Evolutionary conservation across 2,329 filamentous ascomycete species (phyloP).

Genomic region (Huntiella abstrusa): DNA sequence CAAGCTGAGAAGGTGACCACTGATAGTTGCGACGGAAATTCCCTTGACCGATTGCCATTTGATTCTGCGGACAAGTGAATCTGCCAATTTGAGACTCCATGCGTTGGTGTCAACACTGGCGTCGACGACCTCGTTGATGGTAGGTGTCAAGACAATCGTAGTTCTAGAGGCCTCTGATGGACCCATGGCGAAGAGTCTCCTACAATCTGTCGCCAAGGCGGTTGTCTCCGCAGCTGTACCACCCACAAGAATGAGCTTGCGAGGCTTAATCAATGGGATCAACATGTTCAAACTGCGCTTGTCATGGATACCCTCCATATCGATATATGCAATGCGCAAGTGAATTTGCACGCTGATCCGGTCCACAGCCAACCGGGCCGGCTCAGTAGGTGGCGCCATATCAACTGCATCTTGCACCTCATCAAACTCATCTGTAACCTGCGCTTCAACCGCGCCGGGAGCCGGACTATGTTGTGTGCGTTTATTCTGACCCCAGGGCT

Average conservation of each 20-base stretch:
- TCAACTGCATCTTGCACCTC: conserved; percentile 36
- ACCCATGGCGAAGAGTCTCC: conserved; percentile 38
- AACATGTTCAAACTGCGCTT: conserved; percentile 87
- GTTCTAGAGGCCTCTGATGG: conserved; percentile 22
- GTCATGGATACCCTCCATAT: conserved; percentile 84
- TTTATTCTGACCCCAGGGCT: conserved; percentile 39
- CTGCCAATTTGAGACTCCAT: conserved; percentile 83
- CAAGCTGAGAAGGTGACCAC: conserved; percentile 40
- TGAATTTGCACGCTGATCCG: conserved; percentile 47
- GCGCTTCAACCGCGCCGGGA: conserved; percentile 19
- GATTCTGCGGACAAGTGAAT: conserved; percentile 64
- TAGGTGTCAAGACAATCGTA: conserved; percentile 66
- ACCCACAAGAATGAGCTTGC: conserved; percentile 83
- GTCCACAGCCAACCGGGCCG: conserved; percentile 54
- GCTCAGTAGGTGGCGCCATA: conserved; percentile 29
- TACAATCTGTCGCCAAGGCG: conserved; percentile 61
- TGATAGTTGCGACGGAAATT: conserved; percentile 81
- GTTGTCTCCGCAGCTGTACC: conserved; percentile 64
- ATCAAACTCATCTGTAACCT: conserved; percentile 37
- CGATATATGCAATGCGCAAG: conserved; percentile 67
- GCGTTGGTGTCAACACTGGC: conserved; percentile 96
- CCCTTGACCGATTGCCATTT: conserved; percentile 91
- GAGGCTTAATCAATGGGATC: conserved; percentile 79
- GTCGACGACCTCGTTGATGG: conserved; percentile 54
- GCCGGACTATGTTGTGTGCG: conserved; percentile 30